Percentiles rank a stretch among this genome's conserved stretches.
Conservation (phyloP, 31 red algal species). For the Odonthalia washingtoniensis region DNA sequence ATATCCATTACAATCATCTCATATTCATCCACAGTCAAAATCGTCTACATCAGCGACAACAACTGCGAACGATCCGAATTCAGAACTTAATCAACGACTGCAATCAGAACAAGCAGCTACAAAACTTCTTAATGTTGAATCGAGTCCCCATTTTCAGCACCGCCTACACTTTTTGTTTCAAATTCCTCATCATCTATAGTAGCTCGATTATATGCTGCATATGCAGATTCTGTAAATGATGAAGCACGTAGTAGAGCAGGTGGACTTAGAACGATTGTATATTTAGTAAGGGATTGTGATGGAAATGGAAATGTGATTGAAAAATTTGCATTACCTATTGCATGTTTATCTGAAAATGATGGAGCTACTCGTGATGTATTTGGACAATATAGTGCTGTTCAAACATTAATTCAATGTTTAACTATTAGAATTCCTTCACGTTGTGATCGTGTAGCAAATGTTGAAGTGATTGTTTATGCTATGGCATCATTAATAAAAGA, state of each 20-base stretch:
- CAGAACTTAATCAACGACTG: too few relatives aligned
- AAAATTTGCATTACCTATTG: slow-evolving; percentile 56
- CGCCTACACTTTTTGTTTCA: too few relatives aligned
- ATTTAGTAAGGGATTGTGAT: slow-evolving; percentile 57
- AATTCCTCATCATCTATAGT: not conserved
- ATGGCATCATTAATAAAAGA: slow-evolving; percentile 46
- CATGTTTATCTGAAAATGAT: slow-evolving; percentile 56
- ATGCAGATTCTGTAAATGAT: slow-evolving; percentile 47
- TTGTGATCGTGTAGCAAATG: slow-evolving; percentile 47
- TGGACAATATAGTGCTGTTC: slow-evolving; percentile 57
- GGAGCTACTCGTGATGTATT: slow-evolving; percentile 61
- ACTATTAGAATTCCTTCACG: slow-evolving; percentile 41
- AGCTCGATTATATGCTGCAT: slow-evolving; percentile 50
- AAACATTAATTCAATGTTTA: slow-evolving; percentile 67
- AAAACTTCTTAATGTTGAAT: too few relatives aligned
- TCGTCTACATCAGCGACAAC: too few relatives aligned
- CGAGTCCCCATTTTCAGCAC: too few relatives aligned
- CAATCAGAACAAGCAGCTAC: too few relatives aligned
- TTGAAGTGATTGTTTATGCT: too few relatives aligned
- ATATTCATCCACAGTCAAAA: too few relatives aligned
- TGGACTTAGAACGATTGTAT: slow-evolving; percentile 54
- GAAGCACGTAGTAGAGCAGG: slow-evolving; percentile 47
- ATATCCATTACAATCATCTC: too few relatives aligned
- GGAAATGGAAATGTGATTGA: slow-evolving; percentile 67
- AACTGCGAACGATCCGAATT: too few relatives aligned